Conservation (phyloP, 345 rosid genomes). For the Hevea brasiliensis region DNA sequence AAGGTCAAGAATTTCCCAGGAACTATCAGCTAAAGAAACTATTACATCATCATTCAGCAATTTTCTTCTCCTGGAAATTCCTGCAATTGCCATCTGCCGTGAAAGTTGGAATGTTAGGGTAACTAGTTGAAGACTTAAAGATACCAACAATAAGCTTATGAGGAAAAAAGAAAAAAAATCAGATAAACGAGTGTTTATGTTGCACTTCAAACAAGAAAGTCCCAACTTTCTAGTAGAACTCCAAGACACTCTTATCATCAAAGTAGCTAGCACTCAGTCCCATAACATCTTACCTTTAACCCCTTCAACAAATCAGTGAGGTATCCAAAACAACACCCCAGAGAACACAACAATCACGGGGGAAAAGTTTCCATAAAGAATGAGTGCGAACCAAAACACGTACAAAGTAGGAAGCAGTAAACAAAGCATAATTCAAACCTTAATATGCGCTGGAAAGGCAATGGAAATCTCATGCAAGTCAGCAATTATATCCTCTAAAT, state of each 20-base stretch:
- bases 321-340: too few relatives aligned
- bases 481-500: slow-evolving; percentile 70
- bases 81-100: slow-evolving; percentile 57
- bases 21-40: slow-evolving; percentile 64
- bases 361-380: too few relatives aligned
- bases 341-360: too few relatives aligned
- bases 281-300: too few relatives aligned
- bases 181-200: background rate
- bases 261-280: too few relatives aligned
- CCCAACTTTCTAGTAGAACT: background rate
- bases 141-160: background rate
- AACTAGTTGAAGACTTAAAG: background rate
- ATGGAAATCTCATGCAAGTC: slow-evolving; percentile 62
- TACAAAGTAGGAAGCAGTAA: background rate
- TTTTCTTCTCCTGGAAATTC: slow-evolving; percentile 83
- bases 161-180: too few relatives aligned
- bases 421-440: slow-evolving; percentile 40
- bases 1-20: slow-evolving; percentile 82
- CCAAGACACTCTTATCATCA: background rate
- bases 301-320: too few relatives aligned
- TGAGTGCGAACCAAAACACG: too few relatives aligned
- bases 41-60: slow-evolving; percentile 60
- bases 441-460: slow-evolving; percentile 62
- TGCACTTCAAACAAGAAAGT: background rate
- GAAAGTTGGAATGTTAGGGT: background rate